phyloP scores from a whole-genome alignment of 2,329 filamentous ascomycete species.

The Sarocladium strictum region DNA sequence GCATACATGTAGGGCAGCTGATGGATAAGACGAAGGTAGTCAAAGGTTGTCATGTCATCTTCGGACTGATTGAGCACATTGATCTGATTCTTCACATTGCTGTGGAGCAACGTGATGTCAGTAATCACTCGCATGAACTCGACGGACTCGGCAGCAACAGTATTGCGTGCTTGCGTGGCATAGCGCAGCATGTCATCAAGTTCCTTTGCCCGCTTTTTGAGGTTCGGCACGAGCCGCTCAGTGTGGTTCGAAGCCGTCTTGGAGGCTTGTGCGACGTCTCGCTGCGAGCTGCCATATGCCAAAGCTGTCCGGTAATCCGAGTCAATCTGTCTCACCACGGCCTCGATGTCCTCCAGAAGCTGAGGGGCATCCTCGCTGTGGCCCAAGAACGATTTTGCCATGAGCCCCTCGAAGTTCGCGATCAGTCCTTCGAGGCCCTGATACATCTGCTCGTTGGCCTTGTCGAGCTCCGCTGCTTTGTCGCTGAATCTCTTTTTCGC shows the following conservation, averaged over 20 bases:
- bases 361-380: constrained; percentile 60
- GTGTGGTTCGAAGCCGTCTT: constrained; percentile 60
- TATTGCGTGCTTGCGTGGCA: constrained; percentile 61
- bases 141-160: constrained; percentile 58
- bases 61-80: constrained; percentile 64
- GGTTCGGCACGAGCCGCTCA: constrained; percentile 52
- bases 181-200: constrained; percentile 56
- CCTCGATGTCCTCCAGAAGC: constrained; percentile 78
- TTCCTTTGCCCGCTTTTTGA: constrained; percentile 50
- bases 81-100: constrained; percentile 66
- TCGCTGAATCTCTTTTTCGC: constrained; percentile 54
- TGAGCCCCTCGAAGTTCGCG: constrained; percentile 55
- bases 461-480: constrained; percentile 56
- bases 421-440: constrained; percentile 56
- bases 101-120: constrained; percentile 68
- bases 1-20: constrained; percentile 86
- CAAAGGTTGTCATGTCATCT: constrained; percentile 74
- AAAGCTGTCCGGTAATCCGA: constrained; percentile 78
- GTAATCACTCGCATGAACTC: constrained; percentile 79
- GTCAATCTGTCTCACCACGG: constrained; percentile 77
- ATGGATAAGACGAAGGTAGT: constrained; percentile 72
- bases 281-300: constrained; percentile 57
- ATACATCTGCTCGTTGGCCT: constrained; percentile 53
- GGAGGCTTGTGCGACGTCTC: constrained; percentile 54
- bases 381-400: constrained; percentile 46